Percentiles rank a stretch among this genome's conserved stretches.
These are phyloP conservation scores for Aureobasidium sp. DNA, from an alignment of 2,329 filamentous ascomycete species.

Conservation along the genomic window DNA sequence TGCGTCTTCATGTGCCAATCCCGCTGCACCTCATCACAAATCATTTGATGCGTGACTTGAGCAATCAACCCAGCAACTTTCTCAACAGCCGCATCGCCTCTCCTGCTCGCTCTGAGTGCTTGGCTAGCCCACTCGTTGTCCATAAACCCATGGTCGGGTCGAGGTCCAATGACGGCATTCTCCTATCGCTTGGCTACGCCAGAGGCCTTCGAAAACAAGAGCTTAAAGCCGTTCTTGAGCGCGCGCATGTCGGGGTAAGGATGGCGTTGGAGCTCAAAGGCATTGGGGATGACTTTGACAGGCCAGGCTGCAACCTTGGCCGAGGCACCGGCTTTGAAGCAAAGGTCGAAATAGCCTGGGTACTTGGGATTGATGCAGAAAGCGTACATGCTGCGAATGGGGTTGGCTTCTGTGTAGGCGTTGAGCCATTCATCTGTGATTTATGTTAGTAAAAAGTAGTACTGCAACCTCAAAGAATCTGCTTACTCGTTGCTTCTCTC, in stretches of 20 bases:
- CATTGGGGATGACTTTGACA: constrained; percentile 86
- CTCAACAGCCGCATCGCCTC: neutral
- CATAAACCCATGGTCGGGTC: neutral
- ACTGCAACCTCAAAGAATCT: neutral
- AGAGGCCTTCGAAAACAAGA: constrained; percentile 56
- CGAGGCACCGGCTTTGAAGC: constrained; percentile 83
- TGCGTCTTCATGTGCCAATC: neutral
- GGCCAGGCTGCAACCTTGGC: constrained; percentile 71
- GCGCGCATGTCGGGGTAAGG: constrained; percentile 92
- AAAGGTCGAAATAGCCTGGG: constrained; percentile 90
- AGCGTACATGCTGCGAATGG: constrained; percentile 84
- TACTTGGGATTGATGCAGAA: constrained; percentile 92
- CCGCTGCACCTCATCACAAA: neutral
- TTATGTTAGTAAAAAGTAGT: constrained; percentile 4
- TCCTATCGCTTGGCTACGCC: constrained; percentile 2
- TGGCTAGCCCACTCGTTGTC: neutral
- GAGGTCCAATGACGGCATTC: neutral
- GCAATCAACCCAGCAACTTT: neutral
- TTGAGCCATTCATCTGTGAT: constrained; percentile 82
- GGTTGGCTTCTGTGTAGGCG: constrained; percentile 94
- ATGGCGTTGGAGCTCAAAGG: constrained; percentile 82
- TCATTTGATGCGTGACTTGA: neutral
- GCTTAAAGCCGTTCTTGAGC: constrained; percentile 94
- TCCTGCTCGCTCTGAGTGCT: neutral
- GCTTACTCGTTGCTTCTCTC: constrained; percentile 76